Conservation (phyloP, 306 rosid species). For the Gastrolobium villosum region DNA sequence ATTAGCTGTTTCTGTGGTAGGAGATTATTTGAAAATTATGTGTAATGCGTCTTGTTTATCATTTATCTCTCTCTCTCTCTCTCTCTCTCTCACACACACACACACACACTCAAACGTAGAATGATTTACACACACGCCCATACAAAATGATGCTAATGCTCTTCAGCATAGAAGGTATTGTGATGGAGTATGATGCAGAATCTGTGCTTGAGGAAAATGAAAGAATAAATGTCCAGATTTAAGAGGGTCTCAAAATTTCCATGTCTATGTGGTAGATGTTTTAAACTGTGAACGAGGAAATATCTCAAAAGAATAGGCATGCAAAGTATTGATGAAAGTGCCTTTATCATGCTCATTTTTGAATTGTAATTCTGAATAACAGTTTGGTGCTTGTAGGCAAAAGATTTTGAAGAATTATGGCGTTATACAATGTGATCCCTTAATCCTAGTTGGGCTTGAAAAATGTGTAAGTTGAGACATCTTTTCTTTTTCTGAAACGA, state of each 20-base stretch:
- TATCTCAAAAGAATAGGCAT: conserved; percentile 23
- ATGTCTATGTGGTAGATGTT: conserved; percentile 25
- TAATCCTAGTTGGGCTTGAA: conserved; percentile 79
- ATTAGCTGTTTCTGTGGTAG: not conserved
- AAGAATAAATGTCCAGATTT: conserved; percentile 19
- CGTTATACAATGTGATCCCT: conserved; percentile 81
- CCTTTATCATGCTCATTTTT: conserved; percentile 30
- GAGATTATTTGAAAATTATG: conserved; percentile 23
- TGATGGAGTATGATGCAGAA: not conserved
- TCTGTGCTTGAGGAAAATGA: conserved; percentile 23
- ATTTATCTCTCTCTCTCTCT: conserved; percentile 16
- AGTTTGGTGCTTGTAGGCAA: conserved; percentile 65
- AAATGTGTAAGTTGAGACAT: conserved; percentile 67
- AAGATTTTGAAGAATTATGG: conserved; percentile 78
- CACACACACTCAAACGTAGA: not conserved
- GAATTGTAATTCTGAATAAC: conserved; percentile 32
- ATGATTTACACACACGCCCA: not conserved
- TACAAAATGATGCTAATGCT: not conserved
- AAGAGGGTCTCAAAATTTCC: conserved; percentile 21
- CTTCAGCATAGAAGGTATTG: not conserved
- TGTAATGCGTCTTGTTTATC: conserved; percentile 8
- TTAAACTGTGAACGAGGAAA: not conserved
- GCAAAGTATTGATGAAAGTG: conserved; percentile 39
- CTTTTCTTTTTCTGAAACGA: conserved; percentile 5
- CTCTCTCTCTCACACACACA: not conserved